phyloP scores from a whole-genome alignment of 1,139 yeast species.

The Suhomyces coccinellae region DNA sequence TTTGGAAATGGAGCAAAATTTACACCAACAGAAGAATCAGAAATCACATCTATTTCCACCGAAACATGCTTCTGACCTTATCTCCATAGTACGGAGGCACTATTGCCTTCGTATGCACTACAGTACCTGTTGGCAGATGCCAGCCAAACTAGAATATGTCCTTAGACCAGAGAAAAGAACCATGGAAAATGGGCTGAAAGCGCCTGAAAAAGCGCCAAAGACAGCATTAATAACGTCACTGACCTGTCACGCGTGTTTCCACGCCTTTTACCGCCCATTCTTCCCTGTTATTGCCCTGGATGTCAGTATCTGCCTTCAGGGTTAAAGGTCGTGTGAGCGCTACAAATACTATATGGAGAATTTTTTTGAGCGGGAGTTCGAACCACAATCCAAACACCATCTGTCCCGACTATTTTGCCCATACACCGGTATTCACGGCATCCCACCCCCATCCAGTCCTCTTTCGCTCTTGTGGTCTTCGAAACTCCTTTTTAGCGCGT shows the following conservation, averaged over 20 bases:
- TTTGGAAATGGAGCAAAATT: too few species aligned
- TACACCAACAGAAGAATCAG: too few species aligned
- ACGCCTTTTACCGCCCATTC: not conserved
- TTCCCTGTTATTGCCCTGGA: not conserved
- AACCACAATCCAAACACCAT: slow-evolving; percentile 1
- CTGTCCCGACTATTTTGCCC: not conserved
- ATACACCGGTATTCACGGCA: not conserved
- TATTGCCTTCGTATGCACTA: too few species aligned
- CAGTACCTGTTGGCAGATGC: too few species aligned
- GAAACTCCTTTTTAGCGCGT: not conserved
- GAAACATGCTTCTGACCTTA: too few species aligned
- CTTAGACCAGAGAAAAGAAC: too few species aligned
- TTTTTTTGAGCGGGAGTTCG: slow-evolving; percentile 8
- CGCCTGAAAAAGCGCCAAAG: not conserved
- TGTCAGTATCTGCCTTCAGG: not conserved
- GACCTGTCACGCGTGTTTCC: not conserved
- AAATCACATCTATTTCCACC: too few species aligned
- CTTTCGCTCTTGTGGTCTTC: not conserved
- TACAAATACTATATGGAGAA: slow-evolving; percentile 10
- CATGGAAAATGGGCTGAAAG: too few species aligned
- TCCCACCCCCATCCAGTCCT: not conserved
- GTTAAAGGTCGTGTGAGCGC: slow-evolving; percentile 13
- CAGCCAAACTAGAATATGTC: too few species aligned
- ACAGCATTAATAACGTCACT: not conserved
- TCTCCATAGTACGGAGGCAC: too few species aligned